Conservation (phyloP, 139 green algal genomes). For the Trebouxia sp. region DNA sequence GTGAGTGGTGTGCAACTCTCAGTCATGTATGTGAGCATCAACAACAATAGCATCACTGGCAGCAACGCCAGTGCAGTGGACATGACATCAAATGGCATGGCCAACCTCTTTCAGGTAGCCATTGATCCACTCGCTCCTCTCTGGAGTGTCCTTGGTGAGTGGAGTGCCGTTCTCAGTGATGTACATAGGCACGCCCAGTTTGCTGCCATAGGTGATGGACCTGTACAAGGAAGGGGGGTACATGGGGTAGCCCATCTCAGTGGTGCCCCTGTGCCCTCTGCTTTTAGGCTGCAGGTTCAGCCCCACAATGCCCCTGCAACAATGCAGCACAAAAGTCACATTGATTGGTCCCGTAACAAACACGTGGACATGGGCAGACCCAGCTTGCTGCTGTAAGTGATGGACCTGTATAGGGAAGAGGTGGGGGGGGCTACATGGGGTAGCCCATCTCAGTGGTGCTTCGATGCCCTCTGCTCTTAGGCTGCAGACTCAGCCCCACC, state of each 20-base stretch:
- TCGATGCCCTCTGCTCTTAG: no score
- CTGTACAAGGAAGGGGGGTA: conserved; percentile 40
- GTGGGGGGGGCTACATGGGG: no score
- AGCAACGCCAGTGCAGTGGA: background rate
- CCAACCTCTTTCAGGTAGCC: conserved; percentile 45
- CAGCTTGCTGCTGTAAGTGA: background rate
- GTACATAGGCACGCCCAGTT: conserved; percentile 79
- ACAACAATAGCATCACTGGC: background rate
- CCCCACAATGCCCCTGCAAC: conserved; percentile 50
- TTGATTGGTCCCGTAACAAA: no score
- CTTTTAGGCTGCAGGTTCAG: conserved; percentile 52
- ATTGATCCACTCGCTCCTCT: conserved; percentile 45
- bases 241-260: conserved; percentile 75
- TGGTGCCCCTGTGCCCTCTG: conserved; percentile 57
- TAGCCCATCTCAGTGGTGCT: no score
- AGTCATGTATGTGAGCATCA: conserved; percentile 84
- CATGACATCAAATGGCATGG: background rate
- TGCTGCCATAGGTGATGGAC: conserved; percentile 28
- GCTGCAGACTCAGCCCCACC: no score
- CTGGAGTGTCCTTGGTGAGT: conserved; percentile 49
- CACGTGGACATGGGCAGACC: background rate
- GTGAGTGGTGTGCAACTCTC: conserved; percentile 73
- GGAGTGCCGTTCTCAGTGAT: conserved; percentile 83
- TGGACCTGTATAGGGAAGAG: background rate
- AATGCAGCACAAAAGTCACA: background rate